A percentile compares a stretch with the other conserved stretches of the same genome.
phyloP scores from a whole-genome alignment of 1,139 yeast species.

The Sugiyamaella japonica region DNA sequence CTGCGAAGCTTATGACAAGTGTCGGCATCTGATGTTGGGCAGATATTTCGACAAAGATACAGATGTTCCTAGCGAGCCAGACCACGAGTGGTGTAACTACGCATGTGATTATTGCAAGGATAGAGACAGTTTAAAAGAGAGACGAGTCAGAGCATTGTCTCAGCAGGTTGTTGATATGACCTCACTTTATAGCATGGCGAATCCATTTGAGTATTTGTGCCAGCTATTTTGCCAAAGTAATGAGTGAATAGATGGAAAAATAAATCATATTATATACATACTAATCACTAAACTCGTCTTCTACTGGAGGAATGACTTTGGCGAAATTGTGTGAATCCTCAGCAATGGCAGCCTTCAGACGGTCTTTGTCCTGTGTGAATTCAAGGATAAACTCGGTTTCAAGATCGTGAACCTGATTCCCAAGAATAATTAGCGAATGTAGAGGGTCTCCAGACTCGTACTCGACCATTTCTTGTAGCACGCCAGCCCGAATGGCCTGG shows the following conservation, averaged over 20 bases:
- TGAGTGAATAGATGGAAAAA: not conserved
- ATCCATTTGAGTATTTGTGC: constrained; percentile 6
- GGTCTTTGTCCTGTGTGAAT: constrained; percentile 66
- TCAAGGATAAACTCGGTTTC: constrained; percentile 84
- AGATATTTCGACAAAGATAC: constrained; percentile 70
- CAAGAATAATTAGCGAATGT: constrained; percentile 86
- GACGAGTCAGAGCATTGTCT: not conserved
- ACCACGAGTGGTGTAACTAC: constrained; percentile 32
- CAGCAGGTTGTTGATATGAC: not conserved
- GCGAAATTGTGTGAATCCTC: constrained; percentile 78
- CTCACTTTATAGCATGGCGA: not conserved
- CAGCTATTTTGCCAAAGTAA: not conserved
- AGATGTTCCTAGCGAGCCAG: constrained; percentile 29
- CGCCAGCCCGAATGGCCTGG: constrained; percentile 83
- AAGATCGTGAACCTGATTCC: constrained; percentile 91
- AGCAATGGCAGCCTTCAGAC: constrained; percentile 57
- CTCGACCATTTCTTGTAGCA: constrained; percentile 62
- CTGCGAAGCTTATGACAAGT: constrained; percentile 77
- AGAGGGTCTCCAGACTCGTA: constrained; percentile 94
- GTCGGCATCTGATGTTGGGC: constrained; percentile 75
- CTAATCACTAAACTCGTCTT: constrained; percentile 20
- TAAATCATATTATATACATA: not conserved
- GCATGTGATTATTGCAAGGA: constrained; percentile 41
- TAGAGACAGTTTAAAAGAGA: constrained; percentile 19
- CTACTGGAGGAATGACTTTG: constrained; percentile 26